These are phyloP conservation scores for Globisporangium nodosum DNA, from an alignment of 352 stramenopile genomes.

Conservation along the genomic window DNA sequence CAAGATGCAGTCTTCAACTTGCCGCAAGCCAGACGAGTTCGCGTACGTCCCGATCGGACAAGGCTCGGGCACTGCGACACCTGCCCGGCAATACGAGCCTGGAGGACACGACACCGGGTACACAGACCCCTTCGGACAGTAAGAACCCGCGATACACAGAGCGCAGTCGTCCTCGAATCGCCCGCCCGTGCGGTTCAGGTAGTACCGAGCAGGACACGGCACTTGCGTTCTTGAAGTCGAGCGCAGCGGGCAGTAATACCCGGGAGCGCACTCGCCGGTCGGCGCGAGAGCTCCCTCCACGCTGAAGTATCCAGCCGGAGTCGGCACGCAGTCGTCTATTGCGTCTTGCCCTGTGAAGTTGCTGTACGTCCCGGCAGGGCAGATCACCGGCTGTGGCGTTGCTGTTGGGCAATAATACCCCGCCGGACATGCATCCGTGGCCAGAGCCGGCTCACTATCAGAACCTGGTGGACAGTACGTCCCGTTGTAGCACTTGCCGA, in stretches of 20 bases:
- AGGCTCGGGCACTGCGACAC: constrained; percentile 59
- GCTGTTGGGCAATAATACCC: constrained; percentile 78
- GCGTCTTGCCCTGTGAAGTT: constrained; percentile 73
- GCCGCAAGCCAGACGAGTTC: constrained; percentile 63
- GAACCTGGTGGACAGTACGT: constrained; percentile 76
- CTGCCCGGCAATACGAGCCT: constrained; percentile 87
- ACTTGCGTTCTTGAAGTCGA: constrained; percentile 68
- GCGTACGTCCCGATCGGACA: constrained; percentile 90
- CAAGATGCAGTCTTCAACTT: constrained; percentile 78
- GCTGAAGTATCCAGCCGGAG: constrained; percentile 65
- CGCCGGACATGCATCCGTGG: constrained; percentile 67
- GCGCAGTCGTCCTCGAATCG: constrained; percentile 68
- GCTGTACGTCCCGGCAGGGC: constrained; percentile 81
- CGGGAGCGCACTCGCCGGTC: constrained; percentile 53
- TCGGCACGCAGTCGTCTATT: constrained; percentile 68
- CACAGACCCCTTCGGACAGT: constrained; percentile 57
- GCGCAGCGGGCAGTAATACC: constrained; percentile 80
- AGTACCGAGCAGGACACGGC: constrained; percentile 72
- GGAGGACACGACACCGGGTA: constrained; percentile 63
- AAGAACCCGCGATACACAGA: constrained; percentile 60
- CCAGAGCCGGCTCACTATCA: constrained; percentile 62
- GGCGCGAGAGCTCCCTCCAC: constrained; percentile 51
- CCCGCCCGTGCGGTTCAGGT: constrained; percentile 55
- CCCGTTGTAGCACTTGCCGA: constrained; percentile 82
- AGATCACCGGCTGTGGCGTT: constrained; percentile 62